These are phyloP conservation scores for Neonothopanus nambi DNA, from an alignment of 1,284 basidiomycete species.

Conservation along the genomic window DNA sequence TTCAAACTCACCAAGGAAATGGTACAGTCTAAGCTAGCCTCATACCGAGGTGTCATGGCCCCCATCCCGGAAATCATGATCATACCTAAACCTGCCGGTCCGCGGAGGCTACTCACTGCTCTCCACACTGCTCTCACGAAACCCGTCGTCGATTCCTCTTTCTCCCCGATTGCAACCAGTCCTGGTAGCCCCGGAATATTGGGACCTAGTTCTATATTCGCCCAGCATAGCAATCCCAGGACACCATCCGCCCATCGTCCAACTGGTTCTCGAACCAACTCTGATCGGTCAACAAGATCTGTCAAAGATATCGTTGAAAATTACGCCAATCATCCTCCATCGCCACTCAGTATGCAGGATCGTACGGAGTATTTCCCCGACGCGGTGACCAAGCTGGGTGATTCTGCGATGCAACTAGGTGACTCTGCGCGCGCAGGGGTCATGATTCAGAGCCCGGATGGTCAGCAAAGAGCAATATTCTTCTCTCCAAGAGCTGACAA, in stretches of 20 bases:
- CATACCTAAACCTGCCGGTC: constrained; percentile 93
- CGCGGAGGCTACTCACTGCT: constrained; percentile 86
- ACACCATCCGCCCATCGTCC: constrained; percentile 44
- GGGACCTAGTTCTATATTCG: constrained; percentile 44
- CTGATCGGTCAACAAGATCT: constrained; percentile 61
- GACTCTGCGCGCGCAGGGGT: constrained; percentile 84
- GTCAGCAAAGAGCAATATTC: constrained; percentile 91
- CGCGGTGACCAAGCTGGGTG: constrained; percentile 62
- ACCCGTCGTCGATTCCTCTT: constrained; percentile 86
- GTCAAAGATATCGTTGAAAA: constrained; percentile 43
- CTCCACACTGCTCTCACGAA: constrained; percentile 84
- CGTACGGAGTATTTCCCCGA: constrained; percentile 89
- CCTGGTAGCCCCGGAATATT: constrained; percentile 70
- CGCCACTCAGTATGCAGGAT: constrained; percentile 74
- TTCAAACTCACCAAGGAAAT: constrained; percentile 86
- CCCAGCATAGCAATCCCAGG: constrained; percentile 25
- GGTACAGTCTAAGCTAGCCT: constrained; percentile 68
- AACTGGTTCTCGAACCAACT: constrained; percentile 52
- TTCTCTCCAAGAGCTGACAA: constrained; percentile 70
- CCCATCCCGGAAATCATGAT: constrained; percentile 86
- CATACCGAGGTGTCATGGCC: constrained; percentile 39
- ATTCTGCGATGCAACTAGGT: constrained; percentile 69
- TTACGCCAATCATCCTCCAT: constrained; percentile 46
- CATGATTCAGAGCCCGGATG: constrained; percentile 90
- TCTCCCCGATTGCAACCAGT: constrained; percentile 89